phyloP scores from a whole-genome alignment of 1,284 basidiomycete genomes.

The Ustilago crameri region DNA sequence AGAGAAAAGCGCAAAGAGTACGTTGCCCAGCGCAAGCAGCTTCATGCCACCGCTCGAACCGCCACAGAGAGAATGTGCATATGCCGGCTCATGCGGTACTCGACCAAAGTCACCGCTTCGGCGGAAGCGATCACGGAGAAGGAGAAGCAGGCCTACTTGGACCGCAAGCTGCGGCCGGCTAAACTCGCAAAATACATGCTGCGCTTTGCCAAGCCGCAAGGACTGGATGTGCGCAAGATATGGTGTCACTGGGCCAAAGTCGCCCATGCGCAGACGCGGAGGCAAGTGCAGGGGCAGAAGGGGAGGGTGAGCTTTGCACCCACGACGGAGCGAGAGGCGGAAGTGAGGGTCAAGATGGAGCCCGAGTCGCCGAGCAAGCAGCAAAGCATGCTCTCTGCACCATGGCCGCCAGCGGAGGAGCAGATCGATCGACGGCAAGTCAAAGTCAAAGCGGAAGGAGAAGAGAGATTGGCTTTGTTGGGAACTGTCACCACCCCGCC shows the following conservation, averaged over 20 bases:
- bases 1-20: conserved; percentile 19
- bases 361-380: conserved; percentile 8
- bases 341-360: conserved; percentile 13
- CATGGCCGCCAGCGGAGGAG: too few relatives aligned
- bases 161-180: conserved; percentile 11
- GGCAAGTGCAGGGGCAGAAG: background rate
- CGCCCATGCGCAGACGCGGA: background rate
- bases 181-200: conserved; percentile 19
- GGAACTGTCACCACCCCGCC: background rate
- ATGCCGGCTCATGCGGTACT: conserved; percentile 13
- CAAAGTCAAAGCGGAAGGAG: too few relatives aligned
- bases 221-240: conserved; percentile 22
- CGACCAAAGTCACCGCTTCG: background rate
- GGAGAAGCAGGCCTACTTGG: conserved; percentile 4
- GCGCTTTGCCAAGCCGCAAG: background rate
- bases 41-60: conserved; percentile 10
- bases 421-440: background rate
- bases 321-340: background rate
- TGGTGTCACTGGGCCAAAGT: conserved; percentile 30
- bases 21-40: conserved; percentile 16
- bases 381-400: background rate
- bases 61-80: conserved; percentile 15
- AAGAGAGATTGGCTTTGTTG: background rate
- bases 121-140: background rate
- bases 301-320: background rate